Evolutionary conservation across 345 rosid species (phyloP), one percentile per base, ranked within the genome.

Genomic region (Eucalyptus viminalis): DNA sequence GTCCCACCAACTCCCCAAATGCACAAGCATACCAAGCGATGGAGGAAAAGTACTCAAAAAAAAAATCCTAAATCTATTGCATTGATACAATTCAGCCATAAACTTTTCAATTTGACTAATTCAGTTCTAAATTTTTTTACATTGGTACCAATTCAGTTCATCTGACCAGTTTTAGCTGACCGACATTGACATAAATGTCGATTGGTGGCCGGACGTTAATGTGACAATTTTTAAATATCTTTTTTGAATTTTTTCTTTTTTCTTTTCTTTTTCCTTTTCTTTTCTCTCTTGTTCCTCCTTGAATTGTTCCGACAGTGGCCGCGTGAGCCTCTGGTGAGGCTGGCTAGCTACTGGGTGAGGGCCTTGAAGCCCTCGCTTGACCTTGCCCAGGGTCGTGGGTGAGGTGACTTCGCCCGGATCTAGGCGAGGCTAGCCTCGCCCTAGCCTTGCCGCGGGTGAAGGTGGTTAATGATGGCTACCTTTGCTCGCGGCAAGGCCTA

Each of bases 111-210:
- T 10, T 45, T 3, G 4, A 45, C 1, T 47, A 47, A 47, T 47
- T 47, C 12, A 47, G 4, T 47, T 0, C 1, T 5, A 49, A 49
- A 14, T 1, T 16, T 14, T 12, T 5, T 49, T 14, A 14, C 0
- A 49, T 49, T 14, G 1, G 0, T 14, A 2, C 3, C 1, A 49
- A 49, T 49, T 49, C 6, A 49, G 2, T 49, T 2, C 2, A 49
- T 49, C 0, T 0, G 0, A 0, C 1, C 2, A 14, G 14, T 49
- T 14, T 49, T 49, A 0, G 16, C 16, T 0, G 16, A 3, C 3
- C 16, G 3, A 0, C 16, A 0, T 2, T 49, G 6, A 49, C 16
- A 49, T 5, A 0, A 0, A 49, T 3, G 7, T 49, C 3, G 14
- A 13, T 2, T 2, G 0, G 6, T 14, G 51, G 14, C 51, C 6